These are phyloP conservation scores for Talaromyces sp. DNA, from an alignment of 2,329 filamentous ascomycete species.

Conservation along the genomic window DNA sequence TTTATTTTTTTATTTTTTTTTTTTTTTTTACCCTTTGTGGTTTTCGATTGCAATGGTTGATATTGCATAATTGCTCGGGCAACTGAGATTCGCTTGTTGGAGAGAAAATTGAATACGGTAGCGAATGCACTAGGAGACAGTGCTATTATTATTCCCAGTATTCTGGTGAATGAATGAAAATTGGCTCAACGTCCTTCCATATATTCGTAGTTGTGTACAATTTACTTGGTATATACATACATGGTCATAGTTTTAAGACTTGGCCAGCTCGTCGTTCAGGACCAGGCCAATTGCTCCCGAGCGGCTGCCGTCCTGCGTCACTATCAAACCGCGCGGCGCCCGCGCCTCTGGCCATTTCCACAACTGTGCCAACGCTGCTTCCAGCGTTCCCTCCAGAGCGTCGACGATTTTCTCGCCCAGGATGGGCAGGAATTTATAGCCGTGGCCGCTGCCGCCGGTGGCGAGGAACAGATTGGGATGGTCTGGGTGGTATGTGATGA, in stretches of 20 bases:
- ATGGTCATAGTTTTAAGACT: slow-evolving; percentile 1
- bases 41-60: slow-evolving; percentile 3
- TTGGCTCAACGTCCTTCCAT: neutral
- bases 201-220: too few relatives aligned
- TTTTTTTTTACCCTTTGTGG: slow-evolving; percentile 6
- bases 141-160: neutral
- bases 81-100: slow-evolving; percentile 11
- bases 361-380: slow-evolving; percentile 33
- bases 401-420: slow-evolving; percentile 49
- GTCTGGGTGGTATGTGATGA: slow-evolving; percentile 64
- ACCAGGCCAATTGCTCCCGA: slow-evolving; percentile 17
- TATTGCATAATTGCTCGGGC: slow-evolving; percentile 8
- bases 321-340: neutral
- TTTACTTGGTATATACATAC: neutral
- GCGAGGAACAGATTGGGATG: slow-evolving; percentile 48
- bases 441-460: slow-evolving; percentile 51
- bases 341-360: slow-evolving; percentile 39
- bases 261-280: slow-evolving; percentile 36
- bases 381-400: slow-evolving; percentile 40
- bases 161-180: slow-evolving; percentile 2
- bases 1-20: slow-evolving; percentile 20
- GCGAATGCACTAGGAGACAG: neutral
- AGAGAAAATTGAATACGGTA: neutral
- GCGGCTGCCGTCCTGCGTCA: slow-evolving; percentile 11
- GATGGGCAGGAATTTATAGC: slow-evolving; percentile 50